These are phyloP conservation scores for Penicillium sp. DNA, from an alignment of 2,329 filamentous ascomycete genomes.

Conservation along the genomic window DNA sequence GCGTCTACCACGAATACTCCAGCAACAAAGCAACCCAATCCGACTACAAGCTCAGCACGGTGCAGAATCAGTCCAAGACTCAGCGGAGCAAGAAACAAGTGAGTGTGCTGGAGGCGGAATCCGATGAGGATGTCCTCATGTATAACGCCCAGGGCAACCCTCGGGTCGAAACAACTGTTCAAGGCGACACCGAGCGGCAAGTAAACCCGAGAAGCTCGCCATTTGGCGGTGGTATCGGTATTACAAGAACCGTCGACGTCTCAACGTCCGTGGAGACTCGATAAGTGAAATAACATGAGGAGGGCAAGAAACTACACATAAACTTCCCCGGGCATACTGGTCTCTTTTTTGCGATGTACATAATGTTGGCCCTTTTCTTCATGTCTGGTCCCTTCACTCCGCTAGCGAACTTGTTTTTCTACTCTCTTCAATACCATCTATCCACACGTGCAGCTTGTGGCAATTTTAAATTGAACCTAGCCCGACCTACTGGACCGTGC, in stretches of 20 bases:
- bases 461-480: neutral
- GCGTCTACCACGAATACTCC: constrained; percentile 33
- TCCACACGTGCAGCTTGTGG: too few species aligned
- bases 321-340: neutral
- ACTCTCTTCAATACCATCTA: neutral
- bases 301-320: neutral
- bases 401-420: neutral
- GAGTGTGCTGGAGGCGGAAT: constrained; percentile 17
- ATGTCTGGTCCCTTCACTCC: neutral
- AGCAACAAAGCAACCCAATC: constrained; percentile 23
- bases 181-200: constrained; percentile 12
- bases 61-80: constrained; percentile 13
- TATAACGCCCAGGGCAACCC: constrained; percentile 26
- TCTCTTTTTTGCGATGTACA: neutral
- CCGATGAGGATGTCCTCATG: constrained; percentile 29
- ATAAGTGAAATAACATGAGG: neutral
- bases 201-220: neutral
- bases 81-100: constrained; percentile 16
- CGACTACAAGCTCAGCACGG: constrained; percentile 21
- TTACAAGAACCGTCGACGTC: constrained; percentile 32
- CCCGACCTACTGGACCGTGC: neutral
- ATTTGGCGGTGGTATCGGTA: constrained; percentile 20
- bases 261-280: constrained; percentile 19
- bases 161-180: constrained; percentile 29
- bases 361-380: neutral